Evolutionary conservation across 129 eudicot species (phyloP), one percentile per base, ranked within the genome.

Genomic region (Helichrysum umbraculigerum): DNA sequence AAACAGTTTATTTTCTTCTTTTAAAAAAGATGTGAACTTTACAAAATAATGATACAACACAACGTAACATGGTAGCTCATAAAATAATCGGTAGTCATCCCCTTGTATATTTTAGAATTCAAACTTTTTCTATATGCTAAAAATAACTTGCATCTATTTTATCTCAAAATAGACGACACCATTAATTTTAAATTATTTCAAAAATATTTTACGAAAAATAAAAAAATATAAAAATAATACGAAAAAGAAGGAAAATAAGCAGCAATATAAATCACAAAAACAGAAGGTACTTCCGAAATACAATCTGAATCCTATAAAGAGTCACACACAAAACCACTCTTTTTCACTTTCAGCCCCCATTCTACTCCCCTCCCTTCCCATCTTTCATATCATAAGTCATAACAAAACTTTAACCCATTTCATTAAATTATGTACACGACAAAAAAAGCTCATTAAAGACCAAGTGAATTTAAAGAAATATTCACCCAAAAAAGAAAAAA

Each of bases 301-400:
- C 70, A 74, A 80, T 80, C 79, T 80, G 33, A 74, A 80, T 79
- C 84, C 76, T 80, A 80, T 80, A 80, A 80, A 80, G 17, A 59
- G 75, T 80, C 78, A 22, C 79, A 80, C 71, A 80, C 71, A 80
- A 80, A 58, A 57, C 79, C 75, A 74, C 71, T 58, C 79, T 70
- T 80, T 34, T 80, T 56, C 69, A 80, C 75, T 80, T 80, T 75
- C 79, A 80, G 66, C 80, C 84, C 52, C 75, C 74, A 73, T 79
- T 66, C 81, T 70, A 34, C 77, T 73, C 68, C 42, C 63, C 20
- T 25, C 19, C 82, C 41, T 44, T 68, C 81, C 75, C 75, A 25
- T 54, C 78, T 42, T 76, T 76, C 64, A 66, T 28, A 57, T 34
- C 50, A 50, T 47, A 56, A 25, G 0, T 10, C 34, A 9, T n/a